These are phyloP conservation scores for Physcomitrellopsis africana DNA, from an alignment of 225 moss, liverwort and hornwort genomes.

Conservation along the genomic window DNA sequence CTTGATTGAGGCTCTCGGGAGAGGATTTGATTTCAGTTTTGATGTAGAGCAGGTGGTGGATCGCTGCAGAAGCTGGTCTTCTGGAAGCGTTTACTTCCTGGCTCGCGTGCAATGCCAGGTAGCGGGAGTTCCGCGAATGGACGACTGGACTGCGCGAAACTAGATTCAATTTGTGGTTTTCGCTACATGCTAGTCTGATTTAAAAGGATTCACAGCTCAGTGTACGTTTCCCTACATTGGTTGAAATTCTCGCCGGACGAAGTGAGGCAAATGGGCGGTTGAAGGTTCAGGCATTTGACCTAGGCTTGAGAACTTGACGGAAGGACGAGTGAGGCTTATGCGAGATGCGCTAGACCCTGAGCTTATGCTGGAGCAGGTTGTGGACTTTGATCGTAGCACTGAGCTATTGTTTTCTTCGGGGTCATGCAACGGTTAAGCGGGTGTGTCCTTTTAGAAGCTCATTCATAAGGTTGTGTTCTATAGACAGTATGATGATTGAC, in stretches of 20 bases:
- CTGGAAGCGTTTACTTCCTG: slow-evolving; percentile 5
- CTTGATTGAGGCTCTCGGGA: background rate
- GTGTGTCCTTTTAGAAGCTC: background rate
- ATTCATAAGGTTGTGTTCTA: background rate
- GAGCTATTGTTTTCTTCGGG: background rate
- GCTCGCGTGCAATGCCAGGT: slow-evolving; percentile 12
- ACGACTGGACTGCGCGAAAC: background rate
- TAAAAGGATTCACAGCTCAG: background rate
- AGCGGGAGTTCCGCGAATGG: background rate
- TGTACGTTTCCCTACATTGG: no score
- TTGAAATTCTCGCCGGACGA: no score
- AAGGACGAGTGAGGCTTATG: slow-evolving; percentile 13
- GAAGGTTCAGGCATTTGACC: background rate
- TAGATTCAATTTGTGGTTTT: slow-evolving; percentile 22
- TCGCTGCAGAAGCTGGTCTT: background rate
- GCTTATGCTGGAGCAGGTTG: slow-evolving; percentile 9
- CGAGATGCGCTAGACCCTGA: background rate
- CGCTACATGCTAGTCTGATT: slow-evolving; percentile 16
- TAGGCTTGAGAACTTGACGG: background rate
- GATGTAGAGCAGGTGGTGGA: slow-evolving; percentile 21
- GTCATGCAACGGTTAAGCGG: background rate
- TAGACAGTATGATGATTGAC: background rate
- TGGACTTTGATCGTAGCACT: background rate
- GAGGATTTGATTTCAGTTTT: slow-evolving; percentile 6
- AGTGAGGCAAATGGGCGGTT: background rate